Evolutionary conservation across 768 basidiomycete genomes (phyloP).

Genomic region (Boletus subparvulus): DNA sequence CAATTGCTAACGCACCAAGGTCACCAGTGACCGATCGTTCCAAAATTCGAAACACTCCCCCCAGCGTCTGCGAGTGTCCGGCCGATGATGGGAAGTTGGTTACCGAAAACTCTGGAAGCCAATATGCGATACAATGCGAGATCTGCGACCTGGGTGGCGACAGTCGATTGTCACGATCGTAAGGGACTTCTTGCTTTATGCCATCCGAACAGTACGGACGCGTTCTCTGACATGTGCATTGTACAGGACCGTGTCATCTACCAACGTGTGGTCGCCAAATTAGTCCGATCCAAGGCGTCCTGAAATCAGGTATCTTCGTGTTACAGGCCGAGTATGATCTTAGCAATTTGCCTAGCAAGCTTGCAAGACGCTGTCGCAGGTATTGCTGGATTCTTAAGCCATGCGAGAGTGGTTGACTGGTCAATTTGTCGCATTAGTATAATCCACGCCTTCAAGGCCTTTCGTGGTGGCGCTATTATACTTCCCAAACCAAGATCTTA

Average conservation of each 20-base stretch:
- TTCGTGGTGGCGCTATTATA: background rate
- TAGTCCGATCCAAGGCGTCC: background rate
- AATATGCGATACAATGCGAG: background rate
- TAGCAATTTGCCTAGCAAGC: background rate
- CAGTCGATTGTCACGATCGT: background rate
- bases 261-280: constrained; percentile 1
- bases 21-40: background rate
- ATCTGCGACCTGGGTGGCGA: background rate
- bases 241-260: background rate
- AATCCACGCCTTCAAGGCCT: background rate
- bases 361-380: background rate
- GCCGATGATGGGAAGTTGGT: constrained; percentile 9
- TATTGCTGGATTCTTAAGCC: background rate
- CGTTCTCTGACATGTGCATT: constrained; percentile 3
- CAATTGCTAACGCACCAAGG: background rate
- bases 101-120: constrained; percentile 6
- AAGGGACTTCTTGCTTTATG: background rate
- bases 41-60: background rate
- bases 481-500: background rate
- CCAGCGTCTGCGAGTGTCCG: constrained; percentile 3
- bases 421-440: background rate
- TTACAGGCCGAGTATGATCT: background rate
- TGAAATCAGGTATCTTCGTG: background rate
- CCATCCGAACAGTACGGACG: background rate
- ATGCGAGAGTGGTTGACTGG: background rate